These are phyloP conservation scores for Galerina marginata DNA, from an alignment of 768 basidiomycete genomes.

Conservation along the genomic window DNA sequence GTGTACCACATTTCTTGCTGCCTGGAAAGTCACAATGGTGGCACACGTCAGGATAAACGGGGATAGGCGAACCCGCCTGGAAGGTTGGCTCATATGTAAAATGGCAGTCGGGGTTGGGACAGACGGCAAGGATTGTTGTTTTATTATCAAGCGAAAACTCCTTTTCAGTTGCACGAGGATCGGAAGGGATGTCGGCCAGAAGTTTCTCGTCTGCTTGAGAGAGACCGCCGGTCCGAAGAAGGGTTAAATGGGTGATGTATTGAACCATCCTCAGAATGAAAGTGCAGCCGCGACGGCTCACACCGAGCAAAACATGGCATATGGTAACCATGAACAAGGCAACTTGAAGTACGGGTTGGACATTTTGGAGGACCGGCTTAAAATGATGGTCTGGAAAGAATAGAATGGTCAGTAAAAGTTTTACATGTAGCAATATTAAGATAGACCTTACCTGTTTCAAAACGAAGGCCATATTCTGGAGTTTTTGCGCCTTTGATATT, in stretches of 20 bases:
- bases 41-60: conserved; percentile 19
- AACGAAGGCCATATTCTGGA: not conserved
- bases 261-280: conserved; percentile 16
- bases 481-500: not conserved
- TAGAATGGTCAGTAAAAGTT: not conserved
- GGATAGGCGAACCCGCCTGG: conserved; percentile 2
- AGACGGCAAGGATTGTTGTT: conserved; percentile 19
- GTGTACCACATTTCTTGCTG: conserved; percentile 10
- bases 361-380: conserved; percentile 7
- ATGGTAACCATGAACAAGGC: conserved; percentile 14
- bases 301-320: conserved; percentile 10
- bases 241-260: conserved; percentile 11
- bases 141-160: conserved; percentile 10
- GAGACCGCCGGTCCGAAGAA: not conserved
- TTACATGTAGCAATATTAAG: not conserved
- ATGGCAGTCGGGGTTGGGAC: conserved; percentile 21
- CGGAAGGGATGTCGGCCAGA: not conserved
- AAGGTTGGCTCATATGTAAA: conserved; percentile 18
- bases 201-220: not conserved
- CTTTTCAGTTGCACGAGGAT: conserved; percentile 1
- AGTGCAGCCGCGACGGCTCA: conserved; percentile 9
- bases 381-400: conserved; percentile 13
- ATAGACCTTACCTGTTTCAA: not conserved
- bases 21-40: conserved; percentile 3
- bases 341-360: conserved; percentile 12